Evolutionary conservation across 192 early-diverging fungal species (phyloP).

Genomic region (Coemansia sp.): DNA sequence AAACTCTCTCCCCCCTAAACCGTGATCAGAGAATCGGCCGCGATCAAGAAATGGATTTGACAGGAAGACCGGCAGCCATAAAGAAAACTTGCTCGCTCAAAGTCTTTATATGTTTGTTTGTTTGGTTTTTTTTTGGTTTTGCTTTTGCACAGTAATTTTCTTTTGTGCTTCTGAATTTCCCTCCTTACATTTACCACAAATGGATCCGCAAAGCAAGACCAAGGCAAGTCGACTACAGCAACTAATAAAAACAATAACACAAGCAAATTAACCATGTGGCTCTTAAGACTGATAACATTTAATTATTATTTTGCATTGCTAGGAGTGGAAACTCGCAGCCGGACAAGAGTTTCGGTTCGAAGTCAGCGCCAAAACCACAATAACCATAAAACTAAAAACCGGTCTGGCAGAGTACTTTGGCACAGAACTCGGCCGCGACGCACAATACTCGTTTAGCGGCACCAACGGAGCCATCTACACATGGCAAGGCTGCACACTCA

Average conservation of each 20-base stretch:
- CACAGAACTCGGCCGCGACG: slow-evolving; percentile 81
- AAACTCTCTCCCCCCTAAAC: too few species aligned
- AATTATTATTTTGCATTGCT: not conserved
- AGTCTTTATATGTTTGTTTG: not conserved
- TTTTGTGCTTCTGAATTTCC: too few species aligned
- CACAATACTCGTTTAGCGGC: slow-evolving; percentile 77
- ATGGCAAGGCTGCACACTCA: slow-evolving; percentile 84
- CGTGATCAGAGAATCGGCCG: too few species aligned
- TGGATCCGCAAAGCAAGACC: not conserved
- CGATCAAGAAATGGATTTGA: too few species aligned
- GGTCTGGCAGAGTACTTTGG: slow-evolving; percentile 95
- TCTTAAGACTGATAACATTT: too few species aligned
- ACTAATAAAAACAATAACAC: not conserved
- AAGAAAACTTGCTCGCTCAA: too few species aligned
- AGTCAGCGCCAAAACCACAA: slow-evolving; percentile 63
- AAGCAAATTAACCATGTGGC: too few species aligned
- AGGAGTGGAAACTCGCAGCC: slow-evolving; percentile 65
- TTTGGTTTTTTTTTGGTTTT: not conserved
- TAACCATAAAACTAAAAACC: slow-evolving; percentile 62
- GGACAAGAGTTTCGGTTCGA: slow-evolving; percentile 94
- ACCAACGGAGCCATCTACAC: slow-evolving; percentile 88
- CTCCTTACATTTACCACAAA: not conserved
- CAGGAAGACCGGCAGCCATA: too few species aligned
- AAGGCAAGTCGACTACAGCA: not conserved
- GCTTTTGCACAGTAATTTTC: not conserved